Conservation (phyloP, 495 filamentous ascomycete species). For the Neurospora sp. region DNA sequence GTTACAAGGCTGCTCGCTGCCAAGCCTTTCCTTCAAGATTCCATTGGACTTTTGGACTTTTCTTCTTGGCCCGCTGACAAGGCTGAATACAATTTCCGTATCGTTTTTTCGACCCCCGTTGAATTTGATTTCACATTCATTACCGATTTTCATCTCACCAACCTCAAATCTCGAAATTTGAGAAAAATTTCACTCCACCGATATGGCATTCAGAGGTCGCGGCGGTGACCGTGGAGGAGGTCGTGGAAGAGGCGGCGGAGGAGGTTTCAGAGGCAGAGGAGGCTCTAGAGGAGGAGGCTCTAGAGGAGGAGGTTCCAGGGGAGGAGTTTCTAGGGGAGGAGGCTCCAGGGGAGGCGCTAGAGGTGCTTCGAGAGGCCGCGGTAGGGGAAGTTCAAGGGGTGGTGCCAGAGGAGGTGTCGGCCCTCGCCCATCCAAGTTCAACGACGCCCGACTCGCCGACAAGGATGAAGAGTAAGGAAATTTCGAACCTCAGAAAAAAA, state of each 20-base stretch:
- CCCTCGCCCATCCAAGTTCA: conserved; percentile 23
- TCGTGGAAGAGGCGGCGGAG: conserved; percentile 11
- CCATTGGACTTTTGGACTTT: background rate
- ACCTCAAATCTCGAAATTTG: background rate
- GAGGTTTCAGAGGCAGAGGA: conserved; percentile 13
- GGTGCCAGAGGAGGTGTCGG: conserved; percentile 26
- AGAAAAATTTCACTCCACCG: background rate
- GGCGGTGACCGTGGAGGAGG: conserved; percentile 26
- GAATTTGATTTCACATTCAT: conserved; percentile 5
- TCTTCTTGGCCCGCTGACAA: conserved; percentile 9
- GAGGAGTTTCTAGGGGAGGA: conserved; percentile 15
- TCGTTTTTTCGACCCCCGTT: background rate
- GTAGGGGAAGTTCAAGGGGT: conserved; percentile 9
- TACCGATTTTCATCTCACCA: background rate
- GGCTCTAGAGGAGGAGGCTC: conserved; percentile 14
- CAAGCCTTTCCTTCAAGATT: background rate
- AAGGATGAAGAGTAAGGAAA: conserved; percentile 24
- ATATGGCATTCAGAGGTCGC: conserved; percentile 23
- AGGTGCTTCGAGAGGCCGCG: conserved; percentile 15
- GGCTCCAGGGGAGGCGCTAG: conserved; percentile 13
- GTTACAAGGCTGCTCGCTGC: conserved; percentile 4
- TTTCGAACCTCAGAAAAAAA: background rate
- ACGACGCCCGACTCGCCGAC: conserved; percentile 24
- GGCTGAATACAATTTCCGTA: conserved; percentile 18
- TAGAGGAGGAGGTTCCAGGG: conserved; percentile 11